A percentile compares a stretch with the other conserved stretches of the same genome.
Evolutionary conservation across 768 basidiomycete species (phyloP).

Genomic region (Collybia mongolica): DNA sequence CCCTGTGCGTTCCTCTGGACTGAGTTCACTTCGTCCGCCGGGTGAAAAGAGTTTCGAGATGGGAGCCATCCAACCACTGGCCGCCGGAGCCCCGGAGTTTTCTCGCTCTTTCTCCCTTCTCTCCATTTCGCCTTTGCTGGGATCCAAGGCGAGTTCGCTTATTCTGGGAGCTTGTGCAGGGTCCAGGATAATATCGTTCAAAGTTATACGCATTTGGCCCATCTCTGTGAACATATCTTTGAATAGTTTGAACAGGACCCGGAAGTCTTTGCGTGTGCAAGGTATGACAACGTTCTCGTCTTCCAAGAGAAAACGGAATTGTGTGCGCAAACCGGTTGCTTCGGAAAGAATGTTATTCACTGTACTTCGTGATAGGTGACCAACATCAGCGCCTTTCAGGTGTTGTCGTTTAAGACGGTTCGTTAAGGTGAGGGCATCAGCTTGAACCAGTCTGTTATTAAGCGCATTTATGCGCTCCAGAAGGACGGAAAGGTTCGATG

Average conservation of each 20-base stretch:
- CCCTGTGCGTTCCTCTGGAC: conserved; percentile 11
- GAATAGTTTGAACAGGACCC: conserved; percentile 78
- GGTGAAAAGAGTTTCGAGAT: conserved; percentile 74
- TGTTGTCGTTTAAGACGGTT: conserved; percentile 91
- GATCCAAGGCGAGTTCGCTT: conserved; percentile 68
- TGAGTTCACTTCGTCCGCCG: conserved; percentile 20
- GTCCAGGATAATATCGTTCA: conserved; percentile 91
- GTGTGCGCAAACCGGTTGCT: conserved; percentile 60
- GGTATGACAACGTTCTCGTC: conserved; percentile 63
- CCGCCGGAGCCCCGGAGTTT: conserved; percentile 22
- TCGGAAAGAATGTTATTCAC: conserved; percentile 75
- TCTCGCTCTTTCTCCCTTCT: conserved; percentile 33
- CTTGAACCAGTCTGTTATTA: conserved; percentile 54
- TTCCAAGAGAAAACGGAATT: conserved; percentile 74
- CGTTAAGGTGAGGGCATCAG: conserved; percentile 86
- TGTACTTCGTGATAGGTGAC: conserved; percentile 82
- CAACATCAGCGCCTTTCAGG: conserved; percentile 80
- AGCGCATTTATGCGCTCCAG: conserved; percentile 66
- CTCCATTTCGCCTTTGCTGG: conserved; percentile 45
- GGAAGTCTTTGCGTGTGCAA: conserved; percentile 79
- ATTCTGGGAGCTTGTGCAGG: conserved; percentile 73
- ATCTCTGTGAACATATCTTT: conserved; percentile 84
- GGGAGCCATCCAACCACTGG: conserved; percentile 79
- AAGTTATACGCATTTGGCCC: conserved; percentile 72
- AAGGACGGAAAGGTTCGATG: conserved; percentile 54